Conservation (phyloP, 805 yeast species). For the Candida palmyrensis region DNA sequence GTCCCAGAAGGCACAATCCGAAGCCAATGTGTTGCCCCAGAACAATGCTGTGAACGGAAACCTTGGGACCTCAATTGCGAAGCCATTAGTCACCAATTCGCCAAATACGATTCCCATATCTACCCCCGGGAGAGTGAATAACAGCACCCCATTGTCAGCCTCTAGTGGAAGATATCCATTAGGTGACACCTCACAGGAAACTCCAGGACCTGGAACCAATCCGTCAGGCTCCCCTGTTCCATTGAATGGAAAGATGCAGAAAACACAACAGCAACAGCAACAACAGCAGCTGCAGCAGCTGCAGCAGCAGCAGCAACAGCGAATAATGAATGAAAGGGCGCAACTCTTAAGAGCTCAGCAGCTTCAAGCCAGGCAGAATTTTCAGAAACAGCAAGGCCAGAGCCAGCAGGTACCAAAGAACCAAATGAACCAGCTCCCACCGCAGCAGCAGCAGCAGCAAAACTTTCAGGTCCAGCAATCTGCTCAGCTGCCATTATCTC, state of each 20-base stretch:
- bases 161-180: no score
- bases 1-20: constrained; percentile 37
- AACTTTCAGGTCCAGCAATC: constrained; percentile 10
- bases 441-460: constrained; percentile 8
- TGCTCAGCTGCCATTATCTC: constrained; percentile 9
- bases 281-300: constrained; percentile 8
- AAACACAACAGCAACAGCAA: constrained; percentile 8
- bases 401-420: constrained; percentile 9
- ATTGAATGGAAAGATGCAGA: constrained; percentile 4
- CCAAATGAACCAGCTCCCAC: constrained; percentile 14
- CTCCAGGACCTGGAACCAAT: constrained; percentile 3
- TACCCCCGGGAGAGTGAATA: no score
- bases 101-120: no score
- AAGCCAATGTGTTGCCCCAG: constrained; percentile 36
- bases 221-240: constrained; percentile 1
- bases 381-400: constrained; percentile 7
- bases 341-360: constrained; percentile 12
- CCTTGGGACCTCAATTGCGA: no score
- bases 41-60: no score
- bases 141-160: no score
- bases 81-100: no score
- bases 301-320: constrained; percentile 9
- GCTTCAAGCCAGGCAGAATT: constrained; percentile 9
- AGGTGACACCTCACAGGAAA: constrained; percentile 9
- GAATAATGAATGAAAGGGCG: constrained; percentile 7